Evolutionary conservation across 805 yeast genomes (phyloP), one percentile per base, ranked within the genome.

Genomic region (Spathaspora gorwiae): DNA sequence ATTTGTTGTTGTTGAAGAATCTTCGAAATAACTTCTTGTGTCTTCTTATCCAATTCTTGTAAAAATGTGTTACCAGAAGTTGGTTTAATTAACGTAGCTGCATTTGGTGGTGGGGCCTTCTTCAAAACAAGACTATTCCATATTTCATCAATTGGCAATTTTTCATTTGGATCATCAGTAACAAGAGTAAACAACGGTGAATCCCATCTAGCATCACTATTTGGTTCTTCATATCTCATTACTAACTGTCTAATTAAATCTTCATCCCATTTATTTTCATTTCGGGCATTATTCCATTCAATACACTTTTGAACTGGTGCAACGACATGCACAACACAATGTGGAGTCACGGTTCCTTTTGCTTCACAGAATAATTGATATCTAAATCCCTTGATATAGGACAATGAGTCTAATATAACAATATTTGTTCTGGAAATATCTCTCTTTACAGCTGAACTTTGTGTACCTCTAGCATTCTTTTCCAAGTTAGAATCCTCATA

Each of bases 291-390:
- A 60, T 88, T 88, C 86, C 90, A 83, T 46, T 79, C 75, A 8
- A 72, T 54, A 54, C 94, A 83, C 12, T 68, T 68, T 0, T 79
- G 83, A 5, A 76, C 53, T 0, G 96, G 83, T 13, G 86, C 79
- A 54, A 90, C 76, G 1, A 87, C 83, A 49, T 92, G 90, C 1
- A 92, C 70, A 34, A 90, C 86, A 57, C 95, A 85, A 51, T 87
- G 84, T 2, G 94, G 83, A 1, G 97, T 90, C 13, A 81, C 75
- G 26, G 82, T 71, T 1, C 89, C 84, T 61, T 90, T 92, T 34
- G 96, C 90, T 62, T 94, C 99, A 64, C 97, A 90, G 62, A 81
- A 90, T 43, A 94, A 71, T 64, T 94, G 99, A 65, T 94, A 94
- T 48, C 99, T 72, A 62, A 90, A 90, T 0, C 99, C 99, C 60